Conservation (phyloP, 331 rosid species). For the Malus hybrid region DNA sequence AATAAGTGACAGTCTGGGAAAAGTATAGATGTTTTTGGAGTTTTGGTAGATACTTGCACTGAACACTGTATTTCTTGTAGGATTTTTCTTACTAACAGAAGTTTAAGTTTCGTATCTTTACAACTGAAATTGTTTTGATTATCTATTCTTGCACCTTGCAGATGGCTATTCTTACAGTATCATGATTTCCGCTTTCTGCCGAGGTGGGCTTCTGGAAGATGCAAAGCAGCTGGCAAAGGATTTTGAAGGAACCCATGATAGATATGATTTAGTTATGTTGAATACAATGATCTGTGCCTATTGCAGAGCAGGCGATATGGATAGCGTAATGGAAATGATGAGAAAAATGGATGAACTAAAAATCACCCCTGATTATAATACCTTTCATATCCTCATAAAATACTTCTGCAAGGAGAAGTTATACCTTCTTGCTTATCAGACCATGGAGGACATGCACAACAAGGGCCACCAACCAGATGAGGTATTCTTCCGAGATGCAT, state of each 20-base stretch:
- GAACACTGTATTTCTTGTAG: conserved; percentile 10
- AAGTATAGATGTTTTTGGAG: neutral
- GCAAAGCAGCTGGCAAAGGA: conserved; percentile 81
- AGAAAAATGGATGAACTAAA: conserved; percentile 83
- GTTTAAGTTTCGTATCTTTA: conserved; percentile 1
- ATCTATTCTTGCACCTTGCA: conserved; percentile 25
- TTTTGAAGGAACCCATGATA: conserved; percentile 59
- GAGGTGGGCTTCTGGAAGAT: conserved; percentile 73
- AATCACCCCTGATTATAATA: conserved; percentile 75
- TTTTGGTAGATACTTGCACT: neutral
- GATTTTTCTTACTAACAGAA: neutral
- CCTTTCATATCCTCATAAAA: conserved; percentile 73
- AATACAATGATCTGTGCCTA: conserved; percentile 92
- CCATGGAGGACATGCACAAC: conserved; percentile 73
- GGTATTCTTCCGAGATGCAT: conserved; percentile 39
- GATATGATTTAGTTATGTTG: conserved; percentile 78
- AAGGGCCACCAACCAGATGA: conserved; percentile 84
- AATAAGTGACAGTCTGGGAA: neutral
- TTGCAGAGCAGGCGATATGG: conserved; percentile 91
- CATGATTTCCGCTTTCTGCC: conserved; percentile 85
- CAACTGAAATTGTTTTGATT: conserved; percentile 10
- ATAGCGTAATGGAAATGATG: conserved; percentile 83
- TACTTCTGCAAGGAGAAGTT: conserved; percentile 81
- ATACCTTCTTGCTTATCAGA: conserved; percentile 70
- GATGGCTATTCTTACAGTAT: conserved; percentile 95